Conservation (phyloP, 176 grass and related monocot species). For the Oryza longistaminata region DNA sequence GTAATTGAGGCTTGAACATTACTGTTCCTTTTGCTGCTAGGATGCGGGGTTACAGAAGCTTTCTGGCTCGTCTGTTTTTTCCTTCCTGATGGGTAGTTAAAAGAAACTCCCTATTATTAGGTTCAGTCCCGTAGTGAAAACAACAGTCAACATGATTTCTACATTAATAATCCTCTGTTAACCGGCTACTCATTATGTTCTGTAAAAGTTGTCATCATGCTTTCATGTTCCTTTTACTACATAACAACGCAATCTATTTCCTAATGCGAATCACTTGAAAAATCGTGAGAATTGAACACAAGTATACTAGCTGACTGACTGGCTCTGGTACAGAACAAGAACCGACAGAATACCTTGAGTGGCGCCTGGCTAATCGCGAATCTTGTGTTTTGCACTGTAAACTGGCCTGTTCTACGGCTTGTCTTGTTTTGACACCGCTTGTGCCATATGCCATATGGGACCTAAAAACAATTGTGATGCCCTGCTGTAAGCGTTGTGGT, state of each 20-base stretch:
- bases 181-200: neutral
- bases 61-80: neutral
- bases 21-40: no score
- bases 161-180: slow-evolving; percentile 13
- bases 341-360: no score
- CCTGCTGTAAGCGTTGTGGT: no score
- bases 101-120: slow-evolving; percentile 24
- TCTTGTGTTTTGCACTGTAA: neutral
- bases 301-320: neutral
- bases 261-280: neutral
- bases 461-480: no score
- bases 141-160: neutral
- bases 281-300: neutral
- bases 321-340: neutral
- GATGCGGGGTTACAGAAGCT: slow-evolving; percentile 13
- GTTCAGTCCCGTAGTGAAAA: neutral
- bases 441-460: no score
- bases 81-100: slow-evolving; percentile 6
- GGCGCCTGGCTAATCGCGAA: neutral
- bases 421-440: no score
- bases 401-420: neutral
- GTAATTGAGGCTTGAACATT: slow-evolving; percentile 7
- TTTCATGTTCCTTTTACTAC: neutral
- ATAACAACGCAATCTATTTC: neutral
- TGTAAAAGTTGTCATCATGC: neutral